phyloP scores from a whole-genome alignment of 108 stramenopile genomes.

The Nannochloropsis granulata region DNA sequence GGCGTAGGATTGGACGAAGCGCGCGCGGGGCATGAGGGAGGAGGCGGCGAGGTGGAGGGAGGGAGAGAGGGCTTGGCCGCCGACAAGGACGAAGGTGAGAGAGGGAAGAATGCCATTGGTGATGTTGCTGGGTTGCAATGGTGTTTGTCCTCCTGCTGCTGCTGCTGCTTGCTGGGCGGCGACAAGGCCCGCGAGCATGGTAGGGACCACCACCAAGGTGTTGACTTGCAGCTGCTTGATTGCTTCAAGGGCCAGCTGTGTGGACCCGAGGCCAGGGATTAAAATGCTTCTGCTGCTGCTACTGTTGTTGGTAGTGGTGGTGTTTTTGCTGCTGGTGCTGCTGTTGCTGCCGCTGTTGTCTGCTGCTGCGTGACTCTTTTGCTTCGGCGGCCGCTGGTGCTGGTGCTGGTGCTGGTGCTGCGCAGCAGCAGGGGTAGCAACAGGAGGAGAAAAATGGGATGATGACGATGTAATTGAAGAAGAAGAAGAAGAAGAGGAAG shows the following conservation, averaged over 20 bases:
- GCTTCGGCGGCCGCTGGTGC: too few relatives aligned
- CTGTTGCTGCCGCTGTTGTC: too few relatives aligned
- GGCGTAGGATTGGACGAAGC: conserved; percentile 74
- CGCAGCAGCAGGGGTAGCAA: not conserved
- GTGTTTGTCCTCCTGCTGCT: too few relatives aligned
- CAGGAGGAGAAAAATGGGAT: too few relatives aligned
- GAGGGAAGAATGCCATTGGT: conserved; percentile 23
- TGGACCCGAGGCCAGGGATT: not conserved
- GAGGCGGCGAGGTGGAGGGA: conserved; percentile 17
- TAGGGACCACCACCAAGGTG: conserved; percentile 73
- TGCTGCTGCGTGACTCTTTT: too few relatives aligned
- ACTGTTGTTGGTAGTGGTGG: too few relatives aligned
- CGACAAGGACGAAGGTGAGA: conserved; percentile 58
- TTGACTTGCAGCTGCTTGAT: conserved; percentile 32
- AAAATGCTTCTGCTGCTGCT: too few relatives aligned
- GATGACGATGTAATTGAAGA: not conserved
- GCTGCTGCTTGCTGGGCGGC: not conserved
- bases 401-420: not conserved
- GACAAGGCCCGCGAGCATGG: conserved; percentile 59
- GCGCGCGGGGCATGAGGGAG: conserved; percentile 50
- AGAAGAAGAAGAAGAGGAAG: conserved; percentile 10
- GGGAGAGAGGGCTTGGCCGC: conserved; percentile 57
- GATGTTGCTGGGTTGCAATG: too few relatives aligned
- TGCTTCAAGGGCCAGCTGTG: not conserved
- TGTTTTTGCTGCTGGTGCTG: too few relatives aligned